Evolutionary conservation across 176 grass and related monocot genomes (phyloP), one percentile per base, ranked within the genome.

Genomic region (Paspalum notatum): DNA sequence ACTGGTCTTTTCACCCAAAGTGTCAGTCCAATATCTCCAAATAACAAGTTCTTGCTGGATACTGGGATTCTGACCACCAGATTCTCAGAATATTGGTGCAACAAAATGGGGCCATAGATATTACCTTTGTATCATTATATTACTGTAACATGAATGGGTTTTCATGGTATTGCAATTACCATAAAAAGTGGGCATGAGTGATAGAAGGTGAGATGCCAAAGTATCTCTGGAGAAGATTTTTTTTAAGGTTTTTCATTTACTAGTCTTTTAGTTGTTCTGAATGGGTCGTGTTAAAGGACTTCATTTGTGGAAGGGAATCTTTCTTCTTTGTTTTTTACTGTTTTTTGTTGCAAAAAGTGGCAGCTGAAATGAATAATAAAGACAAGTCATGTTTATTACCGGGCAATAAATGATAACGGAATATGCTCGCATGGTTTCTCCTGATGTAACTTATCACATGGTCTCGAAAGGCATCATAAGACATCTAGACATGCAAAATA

Each of bases 401-500:
- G 3, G 1, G 42, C 72, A 67, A 57, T 37, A 38, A 20, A 56
- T 68, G 1, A 83, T 67, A 44, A 27, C 6, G 15, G 50, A 54
- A 11, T 49, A 64, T 22, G 24, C 42, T 13, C 1, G 11, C 12
- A n/a, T 40, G 46, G 24, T 47, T 17, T 62, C 10, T 82, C 16
- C 32, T 61, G 24, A 66, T 84, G 62, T 70, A 70, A 59, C 6
- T 40, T 77, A 32, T 25, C 43, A 69, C n/a, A 77, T n/a, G 14
- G 9, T 76, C 66, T 70, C 13, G 7, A 62, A 55, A 71, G 16
- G 54, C 18, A 52, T 70, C 43, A 51, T 66, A 68, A 49, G 20
- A 48, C 37, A 41, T 56, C 18, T 77, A n/a, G 3, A 62, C 15
- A 60, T 62, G 10, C 17, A 71, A 25, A 62, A 50, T 77, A 27